These are phyloP conservation scores for Neurospora sp. DNA, from an alignment of 495 filamentous ascomycete species.

Conservation along the genomic window DNA sequence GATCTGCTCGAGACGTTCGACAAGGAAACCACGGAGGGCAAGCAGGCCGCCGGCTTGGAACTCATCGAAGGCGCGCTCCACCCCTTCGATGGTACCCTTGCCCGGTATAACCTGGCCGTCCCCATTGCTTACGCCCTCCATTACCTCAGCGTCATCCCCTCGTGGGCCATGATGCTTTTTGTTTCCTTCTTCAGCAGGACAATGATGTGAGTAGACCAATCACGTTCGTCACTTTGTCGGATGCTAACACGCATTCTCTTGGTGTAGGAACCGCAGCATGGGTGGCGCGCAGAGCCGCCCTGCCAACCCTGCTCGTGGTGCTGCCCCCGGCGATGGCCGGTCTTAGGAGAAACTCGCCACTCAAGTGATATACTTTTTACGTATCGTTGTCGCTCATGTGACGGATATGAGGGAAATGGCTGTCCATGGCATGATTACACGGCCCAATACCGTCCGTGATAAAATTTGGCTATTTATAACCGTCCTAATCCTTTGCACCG, in stretches of 20 bases:
- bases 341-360: conserved; percentile 1
- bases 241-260: conserved; percentile 17
- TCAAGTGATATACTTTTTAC: not conserved
- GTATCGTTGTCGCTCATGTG: not conserved
- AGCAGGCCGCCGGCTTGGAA: conserved; percentile 13
- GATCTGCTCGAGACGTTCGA: conserved; percentile 54
- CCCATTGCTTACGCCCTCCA: conserved; percentile 68
- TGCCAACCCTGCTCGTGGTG: conserved; percentile 13
- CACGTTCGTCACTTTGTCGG: not conserved
- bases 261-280: conserved; percentile 22
- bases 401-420: not conserved
- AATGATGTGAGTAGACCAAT: conserved; percentile 63
- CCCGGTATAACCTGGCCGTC: conserved; percentile 50
- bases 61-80: conserved; percentile 68
- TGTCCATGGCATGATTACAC: not conserved
- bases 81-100: conserved; percentile 66
- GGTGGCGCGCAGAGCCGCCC: conserved; percentile 7
- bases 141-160: conserved; percentile 48
- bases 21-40: conserved; percentile 49
- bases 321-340: conserved; percentile 13
- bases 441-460: not conserved
- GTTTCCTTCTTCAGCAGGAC: conserved; percentile 72
- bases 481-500: too few relatives aligned
- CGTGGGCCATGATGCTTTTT: conserved; percentile 63
- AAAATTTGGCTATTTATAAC: too few relatives aligned